These are phyloP conservation scores for Polysphondylium violaceum DNA, from an alignment of 78 protist genomes.

Conservation along the genomic window DNA sequence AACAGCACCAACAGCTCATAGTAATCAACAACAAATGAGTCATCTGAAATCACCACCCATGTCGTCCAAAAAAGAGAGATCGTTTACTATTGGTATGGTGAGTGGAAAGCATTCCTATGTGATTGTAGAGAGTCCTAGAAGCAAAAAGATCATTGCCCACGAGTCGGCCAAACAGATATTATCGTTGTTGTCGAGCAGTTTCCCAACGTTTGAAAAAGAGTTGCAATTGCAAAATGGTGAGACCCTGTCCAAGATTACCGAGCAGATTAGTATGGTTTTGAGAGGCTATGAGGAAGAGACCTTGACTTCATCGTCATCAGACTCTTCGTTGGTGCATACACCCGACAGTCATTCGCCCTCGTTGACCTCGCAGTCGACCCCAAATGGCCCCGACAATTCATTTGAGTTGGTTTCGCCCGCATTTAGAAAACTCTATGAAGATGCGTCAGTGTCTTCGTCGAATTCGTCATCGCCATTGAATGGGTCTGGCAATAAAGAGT, in stretches of 20 bases:
- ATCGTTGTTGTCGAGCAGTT: not conserved
- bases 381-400: not conserved
- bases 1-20: slow-evolving; percentile 6
- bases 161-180: slow-evolving; percentile 27
- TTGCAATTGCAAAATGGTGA: slow-evolving; percentile 22
- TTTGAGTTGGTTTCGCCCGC: slow-evolving; percentile 9
- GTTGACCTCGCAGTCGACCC: no score
- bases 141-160: slow-evolving; percentile 4
- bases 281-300: not conserved
- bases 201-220: slow-evolving; percentile 57
- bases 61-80: slow-evolving; percentile 44
- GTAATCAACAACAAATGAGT: not conserved
- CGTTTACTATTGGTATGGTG: slow-evolving; percentile 64
- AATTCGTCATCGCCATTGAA: not conserved
- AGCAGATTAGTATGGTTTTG: slow-evolving; percentile 15
- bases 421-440: slow-evolving; percentile 22
- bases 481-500: no score
- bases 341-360: no score
- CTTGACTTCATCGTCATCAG: not conserved
- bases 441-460: not conserved
- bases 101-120: slow-evolving; percentile 66
- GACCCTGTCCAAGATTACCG: not conserved
- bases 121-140: slow-evolving; percentile 14
- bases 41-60: not conserved
- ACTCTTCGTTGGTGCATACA: no score